These are phyloP conservation scores for Rosa lucieae DNA, from an alignment of 306 rosid genomes.

Conservation along the genomic window DNA sequence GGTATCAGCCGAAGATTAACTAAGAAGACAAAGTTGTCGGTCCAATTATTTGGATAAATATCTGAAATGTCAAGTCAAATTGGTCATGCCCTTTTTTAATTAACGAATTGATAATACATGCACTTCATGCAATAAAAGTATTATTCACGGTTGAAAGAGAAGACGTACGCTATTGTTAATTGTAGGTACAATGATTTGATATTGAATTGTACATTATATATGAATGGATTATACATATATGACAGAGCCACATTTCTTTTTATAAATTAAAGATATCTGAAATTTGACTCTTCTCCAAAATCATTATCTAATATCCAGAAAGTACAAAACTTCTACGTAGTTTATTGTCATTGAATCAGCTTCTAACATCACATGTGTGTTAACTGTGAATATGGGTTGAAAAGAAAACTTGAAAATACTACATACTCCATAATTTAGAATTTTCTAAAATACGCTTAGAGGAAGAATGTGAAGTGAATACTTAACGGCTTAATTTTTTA, in stretches of 20 bases:
- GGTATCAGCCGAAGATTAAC: not conserved
- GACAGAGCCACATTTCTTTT: not conserved
- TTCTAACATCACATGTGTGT: not conserved
- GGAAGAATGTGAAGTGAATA: no score
- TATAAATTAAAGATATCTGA: not conserved
- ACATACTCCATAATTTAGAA: no score
- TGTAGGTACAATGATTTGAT: not conserved
- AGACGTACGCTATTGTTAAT: not conserved
- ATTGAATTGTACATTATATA: not conserved
- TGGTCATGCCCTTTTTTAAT: not conserved
- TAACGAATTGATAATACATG: not conserved
- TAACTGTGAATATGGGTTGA: not conserved
- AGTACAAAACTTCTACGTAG: not conserved
- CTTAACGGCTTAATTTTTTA: no score
- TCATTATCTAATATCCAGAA: not conserved
- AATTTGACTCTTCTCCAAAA: not conserved
- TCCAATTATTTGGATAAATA: not conserved
- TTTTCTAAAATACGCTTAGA: no score
- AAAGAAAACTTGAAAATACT: not conserved
- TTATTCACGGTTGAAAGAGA: not conserved
- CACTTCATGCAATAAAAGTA: slow-evolving; percentile 15
- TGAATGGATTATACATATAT: not conserved
- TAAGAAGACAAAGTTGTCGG: not conserved
- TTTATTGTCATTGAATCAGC: not conserved
- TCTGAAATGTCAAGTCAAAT: slow-evolving; percentile 10